These are phyloP conservation scores for Yarrowia bubula DNA, from an alignment of 805 yeast genomes.

Conservation along the genomic window DNA sequence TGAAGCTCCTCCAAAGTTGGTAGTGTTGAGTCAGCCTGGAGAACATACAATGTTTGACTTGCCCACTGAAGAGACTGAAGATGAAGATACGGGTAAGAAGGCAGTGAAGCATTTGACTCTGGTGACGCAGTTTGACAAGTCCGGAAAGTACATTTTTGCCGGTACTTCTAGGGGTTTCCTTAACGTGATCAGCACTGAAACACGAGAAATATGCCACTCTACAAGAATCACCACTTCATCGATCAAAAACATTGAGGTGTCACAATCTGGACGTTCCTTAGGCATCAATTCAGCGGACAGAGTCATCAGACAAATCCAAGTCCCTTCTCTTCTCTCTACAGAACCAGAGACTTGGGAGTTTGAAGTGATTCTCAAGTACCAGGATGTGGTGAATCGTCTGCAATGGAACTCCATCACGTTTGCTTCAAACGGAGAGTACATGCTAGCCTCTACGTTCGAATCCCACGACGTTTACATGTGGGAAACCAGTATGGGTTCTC, in stretches of 20 bases:
- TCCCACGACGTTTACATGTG: conserved; percentile 88
- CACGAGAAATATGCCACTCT: conserved; percentile 44
- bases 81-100: background rate
- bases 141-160: conserved; percentile 57
- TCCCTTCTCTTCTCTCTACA: conserved; percentile 36
- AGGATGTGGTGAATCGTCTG: conserved; percentile 81
- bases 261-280: conserved; percentile 51
- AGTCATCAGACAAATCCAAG: conserved; percentile 36
- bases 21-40: conserved; percentile 40
- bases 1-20: conserved; percentile 59
- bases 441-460: conserved; percentile 87
- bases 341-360: conserved; percentile 49
- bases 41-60: conserved; percentile 13
- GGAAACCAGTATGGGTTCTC: conserved; percentile 88
- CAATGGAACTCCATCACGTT: conserved; percentile 85
- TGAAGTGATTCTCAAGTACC: conserved; percentile 76
- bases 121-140: conserved; percentile 50
- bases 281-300: conserved; percentile 40
- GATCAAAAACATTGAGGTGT: conserved; percentile 71
- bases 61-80: conserved; percentile 19
- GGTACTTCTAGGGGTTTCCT: conserved; percentile 84
- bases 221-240: conserved; percentile 63
- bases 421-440: conserved; percentile 72
- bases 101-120: conserved; percentile 46
- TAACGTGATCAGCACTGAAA: conserved; percentile 44